Percentiles rank a stretch among this genome's conserved stretches.
Evolutionary conservation across 768 basidiomycete species (phyloP).

Genomic region (Amanita pseudoporphyria): DNA sequence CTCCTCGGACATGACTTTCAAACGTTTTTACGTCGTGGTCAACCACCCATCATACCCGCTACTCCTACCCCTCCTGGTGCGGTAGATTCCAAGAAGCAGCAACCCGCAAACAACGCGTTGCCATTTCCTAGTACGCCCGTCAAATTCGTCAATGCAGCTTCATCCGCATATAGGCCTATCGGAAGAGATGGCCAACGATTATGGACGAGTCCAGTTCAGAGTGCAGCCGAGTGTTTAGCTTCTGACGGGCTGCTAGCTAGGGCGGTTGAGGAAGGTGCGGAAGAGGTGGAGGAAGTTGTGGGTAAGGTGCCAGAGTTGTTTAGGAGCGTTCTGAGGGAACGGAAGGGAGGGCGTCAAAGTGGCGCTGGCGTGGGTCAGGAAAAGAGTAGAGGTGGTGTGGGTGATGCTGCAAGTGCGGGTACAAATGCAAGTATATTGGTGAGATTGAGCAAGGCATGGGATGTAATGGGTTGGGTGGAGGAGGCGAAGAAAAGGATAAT

Average conservation of each 20-base stretch:
- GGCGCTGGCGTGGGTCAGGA: slow-evolving; percentile 22
- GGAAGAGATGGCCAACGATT: too few species aligned
- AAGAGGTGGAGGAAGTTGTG: slow-evolving; percentile 21
- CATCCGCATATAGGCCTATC: not conserved
- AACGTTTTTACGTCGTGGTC: slow-evolving; percentile 49
- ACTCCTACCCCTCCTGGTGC: slow-evolving; percentile 10
- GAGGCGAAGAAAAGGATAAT: not conserved
- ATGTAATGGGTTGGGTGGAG: not conserved
- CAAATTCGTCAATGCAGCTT: slow-evolving; percentile 13
- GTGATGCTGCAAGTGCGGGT: slow-evolving; percentile 8
- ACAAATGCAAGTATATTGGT: not conserved
- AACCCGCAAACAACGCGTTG: slow-evolving; percentile 7
- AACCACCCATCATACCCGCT: slow-evolving; percentile 23
- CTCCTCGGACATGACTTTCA: slow-evolving; percentile 65
- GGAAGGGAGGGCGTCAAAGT: slow-evolving; percentile 6
- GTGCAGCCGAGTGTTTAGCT: slow-evolving; percentile 46
- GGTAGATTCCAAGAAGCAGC: not conserved
- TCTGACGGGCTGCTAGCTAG: slow-evolving; percentile 49
- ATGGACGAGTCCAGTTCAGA: slow-evolving; percentile 34
- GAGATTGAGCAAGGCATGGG: too few species aligned
- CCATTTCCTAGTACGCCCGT: slow-evolving; percentile 28
- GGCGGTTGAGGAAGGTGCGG: slow-evolving; percentile 38
- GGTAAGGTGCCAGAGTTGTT: slow-evolving; percentile 32
- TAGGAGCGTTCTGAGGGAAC: slow-evolving; percentile 16
- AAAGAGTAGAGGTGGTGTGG: slow-evolving; percentile 15